A percentile compares a stretch with the other conserved stretches of the same genome.
Evolutionary conservation across 306 rosid species (phyloP).

Genomic region (Psophocarpus tetragonolobus): DNA sequence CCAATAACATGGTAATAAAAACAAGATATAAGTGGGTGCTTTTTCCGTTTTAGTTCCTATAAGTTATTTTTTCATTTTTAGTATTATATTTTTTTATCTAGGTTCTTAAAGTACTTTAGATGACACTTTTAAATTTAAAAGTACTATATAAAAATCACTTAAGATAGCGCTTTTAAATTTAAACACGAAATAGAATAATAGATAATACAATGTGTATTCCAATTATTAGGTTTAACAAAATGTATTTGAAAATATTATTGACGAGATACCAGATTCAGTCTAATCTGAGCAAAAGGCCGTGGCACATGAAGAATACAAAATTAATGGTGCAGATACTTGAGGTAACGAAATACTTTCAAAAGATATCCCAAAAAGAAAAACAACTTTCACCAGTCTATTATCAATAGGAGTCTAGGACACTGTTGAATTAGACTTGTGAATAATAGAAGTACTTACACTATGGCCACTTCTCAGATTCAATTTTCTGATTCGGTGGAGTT

Average conservation of each 20-base stretch:
- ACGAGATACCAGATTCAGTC: neutral
- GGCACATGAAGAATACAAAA: constrained; percentile 17
- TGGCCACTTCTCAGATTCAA: constrained; percentile 30
- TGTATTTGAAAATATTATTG: constrained; percentile 19
- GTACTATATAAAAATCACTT: no score
- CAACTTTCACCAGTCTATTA: constrained; percentile 2
- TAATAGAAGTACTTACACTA: neutral
- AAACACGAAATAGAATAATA: no score
- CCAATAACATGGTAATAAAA: no score
- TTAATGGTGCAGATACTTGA: constrained; percentile 11
- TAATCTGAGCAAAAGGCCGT: constrained; percentile 8
- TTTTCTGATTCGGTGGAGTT: constrained; percentile 27
- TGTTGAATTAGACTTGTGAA: constrained; percentile 6
- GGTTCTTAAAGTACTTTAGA: no score
- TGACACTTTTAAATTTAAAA: no score
- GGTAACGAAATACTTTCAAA: neutral
- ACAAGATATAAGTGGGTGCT: no score
- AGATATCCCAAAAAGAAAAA: neutral
- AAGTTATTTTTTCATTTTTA: no score
- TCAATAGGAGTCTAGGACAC: neutral
- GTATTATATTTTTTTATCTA: no score
- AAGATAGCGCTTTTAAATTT: no score
- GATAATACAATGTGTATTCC: neutral
- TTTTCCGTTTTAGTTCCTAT: no score
- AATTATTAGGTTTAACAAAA: neutral